Evolutionary conservation across 179 eudicot genomes (phyloP).

Genomic region (Silene noctiflora): DNA sequence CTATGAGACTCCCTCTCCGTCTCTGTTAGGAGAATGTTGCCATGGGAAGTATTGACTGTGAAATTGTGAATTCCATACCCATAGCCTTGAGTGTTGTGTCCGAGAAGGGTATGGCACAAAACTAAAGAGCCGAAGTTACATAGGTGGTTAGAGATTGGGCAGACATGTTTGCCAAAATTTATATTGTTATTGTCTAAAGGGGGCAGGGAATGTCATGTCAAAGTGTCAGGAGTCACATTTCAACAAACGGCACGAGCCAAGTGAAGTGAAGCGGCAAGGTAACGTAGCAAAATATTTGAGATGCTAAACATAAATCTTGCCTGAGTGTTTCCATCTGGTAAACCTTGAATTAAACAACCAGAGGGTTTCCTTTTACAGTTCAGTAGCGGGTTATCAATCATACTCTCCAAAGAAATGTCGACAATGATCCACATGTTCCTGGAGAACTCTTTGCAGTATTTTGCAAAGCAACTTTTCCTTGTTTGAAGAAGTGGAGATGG

Average conservation of each 20-base stretch:
- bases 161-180: too few relatives aligned
- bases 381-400: conserved; percentile 38
- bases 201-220: too few relatives aligned
- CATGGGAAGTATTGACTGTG: too few relatives aligned
- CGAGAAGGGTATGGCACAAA: too few relatives aligned
- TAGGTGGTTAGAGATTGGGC: too few relatives aligned
- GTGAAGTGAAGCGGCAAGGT: background rate
- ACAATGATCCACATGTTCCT: conserved; percentile 50
- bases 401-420: conserved; percentile 53
- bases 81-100: too few relatives aligned
- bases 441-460: conserved; percentile 39
- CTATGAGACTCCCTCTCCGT: too few relatives aligned
- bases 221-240: too few relatives aligned
- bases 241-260: background rate
- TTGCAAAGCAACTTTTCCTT: conserved; percentile 50
- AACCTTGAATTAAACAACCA: conserved; percentile 57
- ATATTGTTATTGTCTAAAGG: too few relatives aligned
- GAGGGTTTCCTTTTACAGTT: conserved; percentile 51
- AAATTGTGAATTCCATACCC: too few relatives aligned
- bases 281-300: background rate
- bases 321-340: conserved; percentile 42
- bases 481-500: conserved; percentile 54
- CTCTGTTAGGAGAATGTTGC: too few relatives aligned
- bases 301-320: conserved; percentile 13
- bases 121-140: too few relatives aligned